Evolutionary conservation across 78 protist genomes (phyloP).

Genomic region (Trichosphaerium sp.): DNA sequence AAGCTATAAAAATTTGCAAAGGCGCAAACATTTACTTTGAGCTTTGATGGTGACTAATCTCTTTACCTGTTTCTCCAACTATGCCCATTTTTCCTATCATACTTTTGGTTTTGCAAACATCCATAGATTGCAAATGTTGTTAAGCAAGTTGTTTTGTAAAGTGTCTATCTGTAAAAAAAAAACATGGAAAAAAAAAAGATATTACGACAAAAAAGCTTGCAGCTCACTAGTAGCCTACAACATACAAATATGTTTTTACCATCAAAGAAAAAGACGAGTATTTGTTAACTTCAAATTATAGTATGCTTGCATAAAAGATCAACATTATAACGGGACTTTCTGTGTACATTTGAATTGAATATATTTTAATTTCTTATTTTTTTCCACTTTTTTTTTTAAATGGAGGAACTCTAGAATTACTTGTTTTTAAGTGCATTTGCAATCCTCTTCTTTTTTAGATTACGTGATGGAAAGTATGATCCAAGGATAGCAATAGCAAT

Average conservation of each 20-base stretch:
- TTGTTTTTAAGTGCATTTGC: constrained; percentile 52
- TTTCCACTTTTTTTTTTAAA: too few species aligned
- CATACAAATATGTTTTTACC: background rate
- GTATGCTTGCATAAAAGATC: background rate
- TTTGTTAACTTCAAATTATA: background rate
- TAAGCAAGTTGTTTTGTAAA: background rate
- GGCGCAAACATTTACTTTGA: too few species aligned
- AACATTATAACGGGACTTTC: background rate
- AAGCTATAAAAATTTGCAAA: too few species aligned
- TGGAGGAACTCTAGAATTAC: too few species aligned
- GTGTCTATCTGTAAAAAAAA: background rate
- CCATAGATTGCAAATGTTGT: too few species aligned
- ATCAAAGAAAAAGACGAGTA: background rate
- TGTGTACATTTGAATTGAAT: background rate
- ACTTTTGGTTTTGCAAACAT: too few species aligned
- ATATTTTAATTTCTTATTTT: background rate
- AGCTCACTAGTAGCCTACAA: background rate
- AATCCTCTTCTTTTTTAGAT: constrained; percentile 15
- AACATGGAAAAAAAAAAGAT: background rate
- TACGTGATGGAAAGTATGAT: constrained; percentile 51
- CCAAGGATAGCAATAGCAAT: constrained; percentile 55
- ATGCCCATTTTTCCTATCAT: too few species aligned
- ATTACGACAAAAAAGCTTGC: background rate
- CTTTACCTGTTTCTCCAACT: too few species aligned
- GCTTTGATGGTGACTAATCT: too few species aligned